Evolutionary conservation across 2,329 filamentous ascomycete species (phyloP), one percentile per base, ranked within the genome.

Genomic region (Cryphonectria parasitica): DNA sequence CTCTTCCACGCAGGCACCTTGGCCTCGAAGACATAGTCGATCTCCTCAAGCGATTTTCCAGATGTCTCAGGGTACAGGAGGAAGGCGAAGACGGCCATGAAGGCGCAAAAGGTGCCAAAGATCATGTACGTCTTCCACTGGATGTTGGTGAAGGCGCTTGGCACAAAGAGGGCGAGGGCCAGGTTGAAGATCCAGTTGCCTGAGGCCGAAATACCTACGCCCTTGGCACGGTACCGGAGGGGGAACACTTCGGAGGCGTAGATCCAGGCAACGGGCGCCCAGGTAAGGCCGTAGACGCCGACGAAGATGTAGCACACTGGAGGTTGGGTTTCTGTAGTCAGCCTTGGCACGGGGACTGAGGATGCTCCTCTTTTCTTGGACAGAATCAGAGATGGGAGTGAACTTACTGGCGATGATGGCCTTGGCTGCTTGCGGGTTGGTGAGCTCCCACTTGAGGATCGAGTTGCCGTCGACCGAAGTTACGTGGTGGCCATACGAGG

Each of bases 41-140:
- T 83, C 73, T 88, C 86, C 73, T 89, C 86, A 1, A 88, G 80
- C 0, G 84, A 84, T 79, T 87, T 87, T 67, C 85, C 84, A 34
- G 82, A 82, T 0, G 86, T 89, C 77, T 89, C 87, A 0, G 87
- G 87, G 78, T 88, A 89, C 64, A 84, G 74, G 74, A 89, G 88
- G 76, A 85, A 84, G 39, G 84, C 82, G 74, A 87, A 85, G 67
- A 84, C 75, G 69, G 85, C 84, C 78, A 85, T 85, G 52, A 78
- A 74, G n/a, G 80, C 79, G 74, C 84, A 85, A 77, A 87, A 86
- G n/a, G 86, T 79, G 54, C 81, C 85, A 69, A 87, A 87, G 25
- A 87, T 75, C 68, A 86, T 80, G 74, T 87, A 88, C 0, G 83
- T 83, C 76, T 83, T 78, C 86, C 86, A 88, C 62, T 80, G 79